Evolutionary conservation across 1,139 yeast species (phyloP), one percentile per base, ranked within the genome.

Genomic region (Geotrichum candidum): DNA sequence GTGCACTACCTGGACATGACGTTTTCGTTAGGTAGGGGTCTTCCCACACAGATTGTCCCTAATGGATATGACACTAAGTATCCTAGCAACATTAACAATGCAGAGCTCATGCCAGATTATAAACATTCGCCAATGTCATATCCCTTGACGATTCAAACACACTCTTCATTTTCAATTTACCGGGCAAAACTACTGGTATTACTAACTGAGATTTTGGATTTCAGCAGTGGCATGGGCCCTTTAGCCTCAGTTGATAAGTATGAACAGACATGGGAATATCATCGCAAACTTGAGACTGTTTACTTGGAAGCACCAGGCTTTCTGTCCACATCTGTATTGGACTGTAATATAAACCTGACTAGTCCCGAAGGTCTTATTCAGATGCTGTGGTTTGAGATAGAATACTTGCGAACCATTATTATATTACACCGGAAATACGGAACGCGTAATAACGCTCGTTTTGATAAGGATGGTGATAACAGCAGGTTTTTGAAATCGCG

Each of bases 391-490:
- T 66, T 71, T 46, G 75, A 74, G 57, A 59, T 71, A 50, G 73
- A 72, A 27, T 72, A 63, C 57, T 68, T 70, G 22, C 71, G 70
- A 59, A 66, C 71, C 9, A 58, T 72, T 48, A 69, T 73, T n/a
- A 69, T 72, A 6, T 66, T 74, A 27, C 76, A 74, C 58, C 69
- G 75, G 31, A 67, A 71, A 25, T 72, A 66, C 61, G 66, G 73
- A 3, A 63, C 71, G 2, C 66, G 68, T 23, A 64, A 65, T 41
- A 41, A 18, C 2, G 46, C 15, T 2, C 15, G 18, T 3, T 41
- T 41, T 15, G 22, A 41, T 41, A n/a, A 41, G 15, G 15, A 41
- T 22, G 46, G n/a, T 2, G 46, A 41, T 6, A 41, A 41, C n/a
- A 41, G 46, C 22, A 41, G n/a, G 18, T 41, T 41, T 41, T 41